Percentiles rank a stretch among this genome's conserved stretches.
Conservation (phyloP, 495 filamentous ascomycete genomes). For the Penicillium manginii region DNA sequence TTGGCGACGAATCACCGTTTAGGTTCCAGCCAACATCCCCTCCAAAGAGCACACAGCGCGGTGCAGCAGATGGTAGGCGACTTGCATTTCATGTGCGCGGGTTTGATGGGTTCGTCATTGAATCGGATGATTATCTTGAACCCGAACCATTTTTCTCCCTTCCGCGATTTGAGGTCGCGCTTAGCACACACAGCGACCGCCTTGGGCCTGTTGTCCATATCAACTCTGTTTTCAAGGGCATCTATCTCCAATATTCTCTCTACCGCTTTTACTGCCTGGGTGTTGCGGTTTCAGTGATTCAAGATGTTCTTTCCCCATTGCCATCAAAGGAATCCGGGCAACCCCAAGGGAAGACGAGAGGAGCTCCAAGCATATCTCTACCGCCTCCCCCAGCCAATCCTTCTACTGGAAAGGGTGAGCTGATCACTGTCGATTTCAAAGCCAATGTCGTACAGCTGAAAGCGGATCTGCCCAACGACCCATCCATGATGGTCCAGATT, state of each 20-base stretch:
- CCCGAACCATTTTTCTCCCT: conserved; percentile 83
- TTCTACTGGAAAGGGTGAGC: conserved; percentile 55
- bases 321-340: conserved; percentile 19
- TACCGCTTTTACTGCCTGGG: conserved; percentile 92
- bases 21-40: conserved; percentile 63
- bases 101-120: conserved; percentile 86
- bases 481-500: conserved; percentile 86
- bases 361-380: conserved; percentile 22
- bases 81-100: conserved; percentile 79
- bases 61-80: conserved; percentile 79
- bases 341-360: conserved; percentile 14
- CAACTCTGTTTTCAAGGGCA: conserved; percentile 74
- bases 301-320: conserved; percentile 68
- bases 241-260: conserved; percentile 87
- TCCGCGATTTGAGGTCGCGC: conserved; percentile 82
- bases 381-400: conserved; percentile 35
- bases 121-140: conserved; percentile 82
- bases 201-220: conserved; percentile 87
- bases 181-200: conserved; percentile 81
- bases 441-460: conserved; percentile 84
- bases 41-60: conserved; percentile 57
- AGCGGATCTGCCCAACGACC: conserved; percentile 81
- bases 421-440: conserved; percentile 81
- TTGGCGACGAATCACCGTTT: conserved; percentile 53
- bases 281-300: conserved; percentile 75